A percentile compares a stretch with the other conserved stretches of the same genome.
These are phyloP conservation scores for Xylaria scruposa DNA, from an alignment of 495 filamentous ascomycete species.

Conservation along the genomic window DNA sequence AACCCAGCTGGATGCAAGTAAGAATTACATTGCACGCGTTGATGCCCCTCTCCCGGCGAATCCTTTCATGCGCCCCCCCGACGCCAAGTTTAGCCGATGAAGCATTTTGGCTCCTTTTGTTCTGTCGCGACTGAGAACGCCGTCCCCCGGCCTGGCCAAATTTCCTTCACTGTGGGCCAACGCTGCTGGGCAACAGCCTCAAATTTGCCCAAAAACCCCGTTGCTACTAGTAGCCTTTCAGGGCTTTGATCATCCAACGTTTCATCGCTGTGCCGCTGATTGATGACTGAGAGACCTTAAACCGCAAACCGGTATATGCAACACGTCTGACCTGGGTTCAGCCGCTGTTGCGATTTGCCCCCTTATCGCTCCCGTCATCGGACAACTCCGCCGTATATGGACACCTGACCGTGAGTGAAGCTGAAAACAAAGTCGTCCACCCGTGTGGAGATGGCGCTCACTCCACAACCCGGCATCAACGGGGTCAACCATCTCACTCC, in stretches of 20 bases:
- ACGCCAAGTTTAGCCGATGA: slow-evolving; percentile 16
- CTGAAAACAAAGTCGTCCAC: slow-evolving; percentile 32
- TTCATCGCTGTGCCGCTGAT: slow-evolving; percentile 11
- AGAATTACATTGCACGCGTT: slow-evolving; percentile 4
- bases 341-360: neutral
- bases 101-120: slow-evolving; percentile 21
- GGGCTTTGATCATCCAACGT: neutral
- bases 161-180: slow-evolving; percentile 25
- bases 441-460: slow-evolving; percentile 42
- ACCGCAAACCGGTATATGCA: neutral
- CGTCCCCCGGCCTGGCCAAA: slow-evolving; percentile 25
- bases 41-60: slow-evolving; percentile 17
- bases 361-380: neutral
- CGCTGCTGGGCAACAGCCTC: slow-evolving; percentile 24
- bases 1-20: slow-evolving; percentile 17
- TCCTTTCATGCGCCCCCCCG: slow-evolving; percentile 14
- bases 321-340: slow-evolving; percentile 1
- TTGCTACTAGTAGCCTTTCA: slow-evolving; percentile 7
- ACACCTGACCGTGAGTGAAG: slow-evolving; percentile 29
- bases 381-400: slow-evolving; percentile 32
- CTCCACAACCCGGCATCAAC: slow-evolving; percentile 39
- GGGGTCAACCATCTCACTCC: slow-evolving; percentile 41
- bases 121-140: slow-evolving; percentile 18
- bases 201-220: slow-evolving; percentile 21
- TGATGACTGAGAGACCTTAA: neutral